Evolutionary conservation across 2,329 filamentous ascomycete genomes (phyloP), one percentile per base, ranked within the genome.

Genomic region (Xylariaceae sp.): DNA sequence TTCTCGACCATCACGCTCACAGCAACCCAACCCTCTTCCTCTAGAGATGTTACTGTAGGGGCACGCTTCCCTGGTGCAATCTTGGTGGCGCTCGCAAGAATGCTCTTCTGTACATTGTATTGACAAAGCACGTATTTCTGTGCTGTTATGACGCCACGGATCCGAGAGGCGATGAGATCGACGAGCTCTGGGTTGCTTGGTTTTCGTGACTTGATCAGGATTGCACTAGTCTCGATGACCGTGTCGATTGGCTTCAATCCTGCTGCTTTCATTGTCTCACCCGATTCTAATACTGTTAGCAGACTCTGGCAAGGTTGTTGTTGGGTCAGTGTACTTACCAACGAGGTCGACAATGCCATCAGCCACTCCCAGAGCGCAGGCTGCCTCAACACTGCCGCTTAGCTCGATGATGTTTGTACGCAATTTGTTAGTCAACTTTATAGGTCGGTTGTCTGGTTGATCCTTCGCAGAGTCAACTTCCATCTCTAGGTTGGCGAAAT

Each of bases 261-360:
- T 35, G 92, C 92, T 17, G 92, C 93, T 62, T 88, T 86, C 93
- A 98, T 98, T 0, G 93, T 98, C 70, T 97, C 92, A 45, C 93
- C 93, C 17, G 93, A 97, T 75, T 98, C 92, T 93, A 57, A 2
- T 17, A 8, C 22, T 5, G 33, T 53, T 40, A 55, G 50, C 29
- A 21, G 12, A 25, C 17, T 22, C 21, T 22, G 19, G 14, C 25
- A 37, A 20, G 4, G 23, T 32, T 19, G 36, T 11, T 14, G 29
- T 17, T 22, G 16, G 22, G 5, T 5, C 23, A 38, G 35, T 29
- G 39, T 25, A 80, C 86, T 65, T 69, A 93, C 89, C 90, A 63
- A 98, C 93, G 47, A 98, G 82, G 71, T 98, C 93, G 37, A 98
- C 90, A 65, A 98, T 96, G 40, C 92, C 93, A 65, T 97, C 92